These are phyloP conservation scores for Silybum marianum DNA, from an alignment of 129 eudicot species.

Conservation along the genomic window DNA sequence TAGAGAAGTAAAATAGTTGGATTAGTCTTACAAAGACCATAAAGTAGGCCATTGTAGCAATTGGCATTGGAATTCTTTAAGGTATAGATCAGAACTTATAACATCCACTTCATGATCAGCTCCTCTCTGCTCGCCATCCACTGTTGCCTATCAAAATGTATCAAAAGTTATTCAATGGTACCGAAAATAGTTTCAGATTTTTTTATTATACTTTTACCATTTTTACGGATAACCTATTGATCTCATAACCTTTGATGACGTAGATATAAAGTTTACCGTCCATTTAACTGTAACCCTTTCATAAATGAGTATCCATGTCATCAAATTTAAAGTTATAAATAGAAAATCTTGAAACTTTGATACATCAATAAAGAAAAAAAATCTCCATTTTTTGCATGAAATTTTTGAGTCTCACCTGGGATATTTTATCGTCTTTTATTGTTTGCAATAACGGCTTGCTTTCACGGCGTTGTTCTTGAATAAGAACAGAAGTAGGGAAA, in stretches of 20 bases:
- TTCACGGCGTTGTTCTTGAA: conserved; percentile 72
- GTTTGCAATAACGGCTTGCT: conserved; percentile 48
- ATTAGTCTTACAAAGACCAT: conserved; percentile 66
- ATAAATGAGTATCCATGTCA: too few relatives aligned
- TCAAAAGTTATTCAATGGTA: neutral
- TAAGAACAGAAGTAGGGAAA: conserved; percentile 61
- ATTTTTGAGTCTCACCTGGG: conserved; percentile 43
- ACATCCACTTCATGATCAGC: conserved; percentile 35
- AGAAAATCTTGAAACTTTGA: neutral
- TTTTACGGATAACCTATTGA: too few relatives aligned
- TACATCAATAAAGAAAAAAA: too few relatives aligned
- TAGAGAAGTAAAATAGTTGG: conserved; percentile 5
- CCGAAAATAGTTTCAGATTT: neutral
- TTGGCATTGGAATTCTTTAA: conserved; percentile 50
- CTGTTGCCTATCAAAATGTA: conserved; percentile 36
- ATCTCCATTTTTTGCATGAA: neutral
- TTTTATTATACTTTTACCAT: too few relatives aligned
- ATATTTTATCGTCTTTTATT: conserved; percentile 47
- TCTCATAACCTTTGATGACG: too few relatives aligned
- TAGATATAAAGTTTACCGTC: too few relatives aligned
- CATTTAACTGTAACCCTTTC: too few relatives aligned
- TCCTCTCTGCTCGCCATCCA: conserved; percentile 36
- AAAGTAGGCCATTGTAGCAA: conserved; percentile 64
- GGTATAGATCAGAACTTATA: conserved; percentile 45
- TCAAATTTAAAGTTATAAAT: too few relatives aligned